Evolutionary conservation across 1,284 basidiomycete species (phyloP).

Genomic region (Puccinia novopanici): DNA sequence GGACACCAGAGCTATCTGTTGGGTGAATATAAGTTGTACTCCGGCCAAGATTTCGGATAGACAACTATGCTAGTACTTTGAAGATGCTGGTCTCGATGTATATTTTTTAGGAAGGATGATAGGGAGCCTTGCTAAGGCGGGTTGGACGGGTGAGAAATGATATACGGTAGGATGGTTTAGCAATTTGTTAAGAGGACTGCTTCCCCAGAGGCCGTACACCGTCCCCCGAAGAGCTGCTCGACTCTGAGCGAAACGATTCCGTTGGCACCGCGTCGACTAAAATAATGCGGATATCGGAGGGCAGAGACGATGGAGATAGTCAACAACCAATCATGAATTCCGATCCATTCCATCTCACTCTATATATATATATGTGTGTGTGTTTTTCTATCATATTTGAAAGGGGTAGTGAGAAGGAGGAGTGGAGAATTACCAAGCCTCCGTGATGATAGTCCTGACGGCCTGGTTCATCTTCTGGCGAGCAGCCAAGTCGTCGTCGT

Average conservation of each 20-base stretch:
- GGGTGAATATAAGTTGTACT: too few relatives aligned
- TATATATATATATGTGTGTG: not conserved
- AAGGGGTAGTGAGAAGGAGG: not conserved
- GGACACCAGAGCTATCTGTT: too few relatives aligned
- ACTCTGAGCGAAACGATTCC: conserved; percentile 39
- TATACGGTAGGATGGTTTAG: not conserved
- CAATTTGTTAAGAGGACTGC: conserved; percentile 29
- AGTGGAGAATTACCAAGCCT: conserved; percentile 29
- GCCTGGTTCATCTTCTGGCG: conserved; percentile 30
- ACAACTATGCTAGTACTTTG: not conserved
- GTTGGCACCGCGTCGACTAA: conserved; percentile 23
- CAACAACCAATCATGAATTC: not conserved
- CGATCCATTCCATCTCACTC: not conserved
- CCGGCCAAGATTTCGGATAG: too few relatives aligned
- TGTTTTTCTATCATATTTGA: too few relatives aligned
- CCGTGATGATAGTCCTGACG: conserved; percentile 37
- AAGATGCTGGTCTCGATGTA: too few relatives aligned
- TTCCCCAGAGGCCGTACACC: conserved; percentile 38
- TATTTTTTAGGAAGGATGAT: too few relatives aligned
- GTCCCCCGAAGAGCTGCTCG: conserved; percentile 14
- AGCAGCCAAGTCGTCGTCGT: not conserved
- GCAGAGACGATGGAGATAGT: not conserved
- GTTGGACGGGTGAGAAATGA: too few relatives aligned
- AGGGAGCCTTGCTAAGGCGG: too few relatives aligned
- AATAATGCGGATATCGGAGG: not conserved